Evolutionary conservation across 148 eudicot genomes (phyloP).

Genomic region (Cornus kousa): DNA sequence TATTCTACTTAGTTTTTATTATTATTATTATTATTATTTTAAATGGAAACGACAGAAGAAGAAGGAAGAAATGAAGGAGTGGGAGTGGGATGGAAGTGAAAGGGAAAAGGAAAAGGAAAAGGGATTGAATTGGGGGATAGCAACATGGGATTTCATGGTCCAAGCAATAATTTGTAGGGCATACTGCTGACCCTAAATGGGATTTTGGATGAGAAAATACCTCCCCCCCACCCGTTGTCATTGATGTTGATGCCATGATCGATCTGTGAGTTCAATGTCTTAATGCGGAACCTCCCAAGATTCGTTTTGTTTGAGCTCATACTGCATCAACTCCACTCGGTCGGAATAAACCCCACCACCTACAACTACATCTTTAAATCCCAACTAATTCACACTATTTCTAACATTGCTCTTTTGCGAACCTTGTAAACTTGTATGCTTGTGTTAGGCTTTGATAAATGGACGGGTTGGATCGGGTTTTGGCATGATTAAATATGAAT

Average conservation of each 20-base stretch:
- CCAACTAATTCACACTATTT: neutral
- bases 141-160: constrained; percentile 20
- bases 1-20: too few relatives aligned
- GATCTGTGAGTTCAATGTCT: neutral
- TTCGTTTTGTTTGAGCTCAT: constrained; percentile 4
- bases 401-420: neutral
- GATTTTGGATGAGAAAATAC: neutral
- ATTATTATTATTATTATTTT: too few relatives aligned
- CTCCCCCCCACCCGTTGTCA: too few relatives aligned
- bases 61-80: neutral
- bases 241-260: neutral
- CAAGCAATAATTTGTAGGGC: constrained; percentile 28
- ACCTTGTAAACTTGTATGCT: too few relatives aligned
- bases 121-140: constrained; percentile 10
- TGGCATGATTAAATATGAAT: too few relatives aligned
- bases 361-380: neutral
- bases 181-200: neutral
- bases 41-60: neutral
- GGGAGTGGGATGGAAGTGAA: neutral
- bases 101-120: constrained; percentile 4
- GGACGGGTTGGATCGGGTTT: too few relatives aligned
- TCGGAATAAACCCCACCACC: constrained; percentile 20
- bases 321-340: constrained; percentile 9
- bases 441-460: too few relatives aligned
- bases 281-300: neutral